Conservation (phyloP, 176 grass and related monocot species). For the Carex kokanica region DNA sequence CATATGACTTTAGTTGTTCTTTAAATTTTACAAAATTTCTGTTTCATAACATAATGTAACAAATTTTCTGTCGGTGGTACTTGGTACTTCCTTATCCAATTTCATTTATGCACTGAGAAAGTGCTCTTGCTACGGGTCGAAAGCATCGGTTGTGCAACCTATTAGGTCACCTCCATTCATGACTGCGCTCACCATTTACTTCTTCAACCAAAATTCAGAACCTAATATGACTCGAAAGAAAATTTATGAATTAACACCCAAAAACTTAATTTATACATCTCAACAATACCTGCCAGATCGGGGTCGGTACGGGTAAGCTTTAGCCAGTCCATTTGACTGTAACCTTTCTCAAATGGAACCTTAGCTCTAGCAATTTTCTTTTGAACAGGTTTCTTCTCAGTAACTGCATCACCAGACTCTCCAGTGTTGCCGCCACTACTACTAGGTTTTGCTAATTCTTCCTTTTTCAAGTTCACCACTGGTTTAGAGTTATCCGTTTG, state of each 20-base stretch:
- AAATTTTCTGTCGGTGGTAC: neutral
- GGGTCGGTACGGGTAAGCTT: conserved; percentile 75
- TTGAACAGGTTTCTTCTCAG: conserved; percentile 42
- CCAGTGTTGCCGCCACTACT: neutral
- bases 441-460: conserved; percentile 27
- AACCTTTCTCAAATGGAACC: conserved; percentile 90
- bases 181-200: neutral
- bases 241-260: neutral
- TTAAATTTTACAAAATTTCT: neutral
- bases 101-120: neutral
- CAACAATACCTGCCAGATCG: conserved; percentile 71
- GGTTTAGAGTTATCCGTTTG: neutral
- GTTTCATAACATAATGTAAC: neutral
- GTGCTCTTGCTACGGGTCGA: too few species aligned
- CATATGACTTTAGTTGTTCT: neutral
- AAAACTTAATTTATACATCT: neutral
- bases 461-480: neutral
- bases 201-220: neutral
- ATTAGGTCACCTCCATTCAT: too few species aligned
- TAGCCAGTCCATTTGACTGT: conserved; percentile 92
- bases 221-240: neutral
- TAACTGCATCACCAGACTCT: conserved; percentile 23
- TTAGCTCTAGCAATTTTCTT: conserved; percentile 68
- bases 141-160: too few species aligned
- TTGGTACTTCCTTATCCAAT: neutral